These are phyloP conservation scores for Crithidia bombi DNA, from an alignment of 208 protist species.

Conservation along the genomic window DNA sequence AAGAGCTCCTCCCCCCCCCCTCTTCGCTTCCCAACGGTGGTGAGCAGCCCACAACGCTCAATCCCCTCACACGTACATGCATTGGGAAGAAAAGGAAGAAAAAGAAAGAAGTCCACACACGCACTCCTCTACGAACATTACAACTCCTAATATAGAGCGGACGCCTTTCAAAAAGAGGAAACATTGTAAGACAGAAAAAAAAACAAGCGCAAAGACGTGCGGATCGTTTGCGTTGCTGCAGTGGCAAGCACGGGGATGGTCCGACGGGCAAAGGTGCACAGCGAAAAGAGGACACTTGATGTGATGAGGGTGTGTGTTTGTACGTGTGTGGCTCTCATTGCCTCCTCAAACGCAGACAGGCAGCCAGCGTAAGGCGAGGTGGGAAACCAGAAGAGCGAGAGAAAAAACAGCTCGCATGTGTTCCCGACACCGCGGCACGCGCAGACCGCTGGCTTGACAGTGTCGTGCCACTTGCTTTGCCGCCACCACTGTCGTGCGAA, in stretches of 20 bases:
- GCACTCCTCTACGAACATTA: conserved; percentile 11
- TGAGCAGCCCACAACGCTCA: neutral
- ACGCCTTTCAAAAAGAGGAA: conserved; percentile 20
- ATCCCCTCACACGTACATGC: neutral
- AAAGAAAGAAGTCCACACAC: conserved; percentile 13
- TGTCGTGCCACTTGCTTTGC: neutral
- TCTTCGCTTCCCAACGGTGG: too few relatives aligned
- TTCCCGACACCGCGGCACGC: neutral
- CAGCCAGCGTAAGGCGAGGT: neutral
- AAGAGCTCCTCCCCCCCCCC: neutral
- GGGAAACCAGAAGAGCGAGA: neutral
- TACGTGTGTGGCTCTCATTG: neutral
- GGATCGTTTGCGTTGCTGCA: conserved; percentile 10
- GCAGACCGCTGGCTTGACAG: too few relatives aligned
- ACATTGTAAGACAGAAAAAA: too few relatives aligned
- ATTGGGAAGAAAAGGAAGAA: neutral
- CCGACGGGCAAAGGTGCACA: neutral
- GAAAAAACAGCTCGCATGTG: neutral
- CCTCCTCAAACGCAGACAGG: neutral
- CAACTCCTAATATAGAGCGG: conserved; percentile 5
- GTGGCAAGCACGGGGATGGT: neutral
- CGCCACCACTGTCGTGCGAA: too few relatives aligned
- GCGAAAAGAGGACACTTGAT: neutral
- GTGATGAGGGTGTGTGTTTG: neutral
- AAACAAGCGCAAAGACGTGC: neutral